Conservation (phyloP, 768 basidiomycete species). For the Hericium alpestre region DNA sequence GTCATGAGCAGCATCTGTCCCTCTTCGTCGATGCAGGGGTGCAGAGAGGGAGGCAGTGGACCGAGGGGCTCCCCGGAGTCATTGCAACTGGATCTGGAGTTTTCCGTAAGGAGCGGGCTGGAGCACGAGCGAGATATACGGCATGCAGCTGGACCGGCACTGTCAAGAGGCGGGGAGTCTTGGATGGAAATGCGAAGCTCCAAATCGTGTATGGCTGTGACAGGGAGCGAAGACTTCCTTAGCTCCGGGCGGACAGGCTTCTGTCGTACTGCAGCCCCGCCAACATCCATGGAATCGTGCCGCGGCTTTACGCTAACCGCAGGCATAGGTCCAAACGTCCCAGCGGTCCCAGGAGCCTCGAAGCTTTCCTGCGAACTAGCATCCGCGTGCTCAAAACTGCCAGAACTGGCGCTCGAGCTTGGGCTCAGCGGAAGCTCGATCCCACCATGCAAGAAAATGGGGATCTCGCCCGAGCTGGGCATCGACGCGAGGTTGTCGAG, state of each 20-base stretch:
- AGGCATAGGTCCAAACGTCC: not conserved
- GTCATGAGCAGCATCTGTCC: not conserved
- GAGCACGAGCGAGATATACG: not conserved
- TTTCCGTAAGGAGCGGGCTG: not conserved
- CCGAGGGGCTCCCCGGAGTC: not conserved
- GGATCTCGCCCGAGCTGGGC: conserved; percentile 10
- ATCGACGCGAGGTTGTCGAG: conserved; percentile 3
- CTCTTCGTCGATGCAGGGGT: not conserved
- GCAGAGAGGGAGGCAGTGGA: not conserved
- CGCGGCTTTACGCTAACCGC: not conserved
- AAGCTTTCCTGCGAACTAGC: too few species aligned
- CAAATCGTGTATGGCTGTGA: not conserved
- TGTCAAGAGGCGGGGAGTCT: not conserved
- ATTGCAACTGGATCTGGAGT: too few species aligned
- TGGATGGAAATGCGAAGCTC: not conserved
- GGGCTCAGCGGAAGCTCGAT: not conserved
- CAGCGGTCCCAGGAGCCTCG: not conserved
- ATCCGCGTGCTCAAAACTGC: too few species aligned
- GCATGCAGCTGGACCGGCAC: too few species aligned
- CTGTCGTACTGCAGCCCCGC: not conserved
- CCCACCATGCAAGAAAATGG: conserved; percentile 8
- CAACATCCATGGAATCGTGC: not conserved
- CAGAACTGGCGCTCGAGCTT: not conserved
- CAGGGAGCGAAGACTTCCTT: not conserved
- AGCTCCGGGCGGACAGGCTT: too few species aligned